Evolutionary conservation across 1,284 basidiomycete species (phyloP).

Genomic region (Neotropicomus parvogracilis): DNA sequence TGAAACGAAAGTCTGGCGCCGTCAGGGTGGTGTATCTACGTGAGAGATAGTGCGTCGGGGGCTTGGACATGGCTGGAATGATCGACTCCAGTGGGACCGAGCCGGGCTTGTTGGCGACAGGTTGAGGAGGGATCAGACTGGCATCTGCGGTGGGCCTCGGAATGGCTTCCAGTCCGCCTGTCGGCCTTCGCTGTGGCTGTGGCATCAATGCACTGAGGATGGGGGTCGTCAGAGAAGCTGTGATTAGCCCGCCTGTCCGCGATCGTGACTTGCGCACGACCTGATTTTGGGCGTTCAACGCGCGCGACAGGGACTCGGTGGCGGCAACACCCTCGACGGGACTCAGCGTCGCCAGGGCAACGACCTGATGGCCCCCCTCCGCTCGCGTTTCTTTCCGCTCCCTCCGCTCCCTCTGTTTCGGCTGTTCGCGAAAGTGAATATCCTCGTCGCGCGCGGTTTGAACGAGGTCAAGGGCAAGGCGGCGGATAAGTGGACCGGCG

Average conservation of each 20-base stretch:
- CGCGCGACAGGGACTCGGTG: constrained; percentile 42
- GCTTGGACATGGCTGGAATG: constrained; percentile 79
- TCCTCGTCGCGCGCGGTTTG: constrained; percentile 68
- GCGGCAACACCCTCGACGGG: constrained; percentile 42
- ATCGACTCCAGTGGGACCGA: constrained; percentile 91
- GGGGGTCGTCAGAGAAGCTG: constrained; percentile 47
- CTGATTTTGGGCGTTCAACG: constrained; percentile 38
- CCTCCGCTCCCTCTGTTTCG: constrained; percentile 43
- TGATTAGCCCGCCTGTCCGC: constrained; percentile 31
- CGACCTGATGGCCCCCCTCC: constrained; percentile 31
- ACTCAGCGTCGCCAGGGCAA: constrained; percentile 41
- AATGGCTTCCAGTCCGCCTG: constrained; percentile 29
- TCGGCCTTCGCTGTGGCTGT: constrained; percentile 46
- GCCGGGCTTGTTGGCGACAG: constrained; percentile 36
- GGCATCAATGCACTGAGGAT: constrained; percentile 57
- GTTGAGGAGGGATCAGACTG: constrained; percentile 15
- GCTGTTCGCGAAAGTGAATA: constrained; percentile 49
- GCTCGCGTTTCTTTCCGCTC: constrained; percentile 32
- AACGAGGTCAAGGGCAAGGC: constrained; percentile 70
- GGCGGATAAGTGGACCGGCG: constrained; percentile 57
- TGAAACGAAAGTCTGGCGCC: constrained; percentile 63
- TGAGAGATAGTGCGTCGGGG: constrained; percentile 80
- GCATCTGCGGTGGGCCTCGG: constrained; percentile 18
- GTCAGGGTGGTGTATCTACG: constrained; percentile 69
- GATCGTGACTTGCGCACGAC: constrained; percentile 37